Evolutionary conservation across 768 basidiomycete species (phyloP).

Genomic region (Boletus subcaerulescens): DNA sequence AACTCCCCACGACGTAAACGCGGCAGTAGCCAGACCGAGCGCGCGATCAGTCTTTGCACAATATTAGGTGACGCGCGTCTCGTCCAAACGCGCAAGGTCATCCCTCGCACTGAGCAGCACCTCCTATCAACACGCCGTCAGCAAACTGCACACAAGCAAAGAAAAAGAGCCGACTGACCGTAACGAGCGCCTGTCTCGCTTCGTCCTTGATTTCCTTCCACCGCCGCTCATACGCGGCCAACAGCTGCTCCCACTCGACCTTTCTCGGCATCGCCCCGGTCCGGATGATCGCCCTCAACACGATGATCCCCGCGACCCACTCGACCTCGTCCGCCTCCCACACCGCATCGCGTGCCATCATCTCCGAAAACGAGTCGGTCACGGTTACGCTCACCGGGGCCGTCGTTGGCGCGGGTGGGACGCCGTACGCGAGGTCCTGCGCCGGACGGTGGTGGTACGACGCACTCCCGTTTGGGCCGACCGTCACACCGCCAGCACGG

Average conservation of each 20-base stretch:
- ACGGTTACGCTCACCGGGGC: too few relatives aligned
- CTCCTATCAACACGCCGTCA: constrained; percentile 35
- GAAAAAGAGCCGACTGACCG: constrained; percentile 36
- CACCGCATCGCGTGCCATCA: constrained; percentile 61
- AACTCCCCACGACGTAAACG: too few relatives aligned
- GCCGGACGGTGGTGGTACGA: constrained; percentile 28
- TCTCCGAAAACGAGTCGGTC: constrained; percentile 48
- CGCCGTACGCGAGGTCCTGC: constrained; percentile 42
- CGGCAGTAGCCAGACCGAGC: background rate
- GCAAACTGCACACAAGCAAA: background rate
- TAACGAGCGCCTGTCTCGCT: constrained; percentile 57
- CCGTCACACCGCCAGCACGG: background rate
- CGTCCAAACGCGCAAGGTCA: constrained; percentile 48
- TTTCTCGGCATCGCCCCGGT: constrained; percentile 49
- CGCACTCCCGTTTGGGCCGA: constrained; percentile 20
- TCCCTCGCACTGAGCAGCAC: constrained; percentile 51
- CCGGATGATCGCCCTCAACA: constrained; percentile 55
- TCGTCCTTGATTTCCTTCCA: constrained; percentile 75
- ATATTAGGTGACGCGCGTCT: constrained; percentile 12
- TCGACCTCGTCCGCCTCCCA: constrained; percentile 68
- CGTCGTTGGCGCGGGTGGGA: background rate
- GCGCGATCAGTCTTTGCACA: too few relatives aligned
- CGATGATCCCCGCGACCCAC: constrained; percentile 64
- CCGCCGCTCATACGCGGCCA: constrained; percentile 57
- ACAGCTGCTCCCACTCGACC: constrained; percentile 52